A percentile compares a stretch with the other conserved stretches of the same genome.
Conservation (phyloP, 106 monocot genomes). For the Acanthochlamys bracteata region DNA sequence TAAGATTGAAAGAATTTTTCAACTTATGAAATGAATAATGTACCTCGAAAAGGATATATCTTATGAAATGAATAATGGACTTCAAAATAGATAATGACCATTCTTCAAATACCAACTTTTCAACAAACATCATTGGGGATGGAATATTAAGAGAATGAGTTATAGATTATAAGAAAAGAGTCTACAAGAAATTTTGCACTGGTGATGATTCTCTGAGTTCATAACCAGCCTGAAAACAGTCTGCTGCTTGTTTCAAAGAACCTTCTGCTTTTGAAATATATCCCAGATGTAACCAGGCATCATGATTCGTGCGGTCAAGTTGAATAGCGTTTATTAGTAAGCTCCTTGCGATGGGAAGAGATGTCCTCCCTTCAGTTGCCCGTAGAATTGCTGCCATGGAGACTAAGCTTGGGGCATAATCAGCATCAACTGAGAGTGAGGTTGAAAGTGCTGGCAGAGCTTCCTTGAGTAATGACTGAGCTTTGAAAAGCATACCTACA, state of each 20-base stretch:
- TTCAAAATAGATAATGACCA: too few species aligned
- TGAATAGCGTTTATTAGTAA: slow-evolving; percentile 63
- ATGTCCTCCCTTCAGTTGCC: slow-evolving; percentile 23
- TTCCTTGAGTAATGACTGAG: slow-evolving; percentile 39
- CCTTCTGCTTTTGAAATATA: slow-evolving; percentile 50
- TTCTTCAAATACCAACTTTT: too few species aligned
- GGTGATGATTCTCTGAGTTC: slow-evolving; percentile 60
- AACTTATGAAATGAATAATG: too few species aligned
- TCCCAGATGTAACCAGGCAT: slow-evolving; percentile 69
- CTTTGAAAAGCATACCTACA: slow-evolving; percentile 54
- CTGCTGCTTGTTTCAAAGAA: slow-evolving; percentile 49
- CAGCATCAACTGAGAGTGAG: slow-evolving; percentile 58
- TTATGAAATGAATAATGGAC: too few species aligned
- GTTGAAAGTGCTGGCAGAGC: slow-evolving; percentile 39
- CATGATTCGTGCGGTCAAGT: slow-evolving; percentile 55
- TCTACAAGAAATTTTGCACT: slow-evolving; percentile 31
- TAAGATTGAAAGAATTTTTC: too few species aligned
- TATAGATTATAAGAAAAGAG: too few species aligned
- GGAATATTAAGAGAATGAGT: too few species aligned
- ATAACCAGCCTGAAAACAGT: slow-evolving; percentile 80
- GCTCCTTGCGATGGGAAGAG: slow-evolving; percentile 50
- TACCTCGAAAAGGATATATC: too few species aligned
- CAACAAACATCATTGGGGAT: too few species aligned
- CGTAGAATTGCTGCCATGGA: slow-evolving; percentile 39
- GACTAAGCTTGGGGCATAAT: slow-evolving; percentile 68